phyloP scores from a whole-genome alignment of 2,329 filamentous ascomycete genomes.

The Reticulascus tulasneorum region DNA sequence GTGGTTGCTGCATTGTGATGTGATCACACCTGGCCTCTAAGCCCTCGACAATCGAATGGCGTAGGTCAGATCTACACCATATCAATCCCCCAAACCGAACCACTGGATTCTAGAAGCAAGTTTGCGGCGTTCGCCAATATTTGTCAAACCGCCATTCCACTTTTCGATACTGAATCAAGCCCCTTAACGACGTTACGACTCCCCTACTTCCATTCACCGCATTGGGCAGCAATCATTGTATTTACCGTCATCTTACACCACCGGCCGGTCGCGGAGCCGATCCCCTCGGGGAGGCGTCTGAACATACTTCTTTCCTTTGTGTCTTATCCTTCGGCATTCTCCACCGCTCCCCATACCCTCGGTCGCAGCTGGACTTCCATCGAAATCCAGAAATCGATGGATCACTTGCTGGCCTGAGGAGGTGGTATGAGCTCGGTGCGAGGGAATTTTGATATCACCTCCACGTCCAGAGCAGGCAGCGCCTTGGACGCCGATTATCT shows the following conservation, averaged over 20 bases:
- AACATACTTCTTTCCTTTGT: constrained; percentile 7
- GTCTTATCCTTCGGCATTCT: neutral
- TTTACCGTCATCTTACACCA: constrained; percentile 10
- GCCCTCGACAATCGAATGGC: too few relatives aligned
- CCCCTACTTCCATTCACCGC: constrained; percentile 12
- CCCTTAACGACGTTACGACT: constrained; percentile 18
- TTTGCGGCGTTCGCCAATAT: too few relatives aligned
- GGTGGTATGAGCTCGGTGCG: too few relatives aligned
- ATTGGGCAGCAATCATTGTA: constrained; percentile 11
- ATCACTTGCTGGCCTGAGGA: too few relatives aligned
- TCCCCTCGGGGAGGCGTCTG: constrained; percentile 8
- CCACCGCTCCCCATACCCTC: neutral
- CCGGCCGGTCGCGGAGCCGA: constrained; percentile 4
- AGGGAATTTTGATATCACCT: too few relatives aligned
- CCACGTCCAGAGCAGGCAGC: too few relatives aligned
- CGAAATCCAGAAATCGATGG: too few relatives aligned
- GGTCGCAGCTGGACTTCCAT: too few relatives aligned
- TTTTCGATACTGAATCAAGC: too few relatives aligned
- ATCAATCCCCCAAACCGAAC: constrained; percentile 4
- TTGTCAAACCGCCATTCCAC: too few relatives aligned
- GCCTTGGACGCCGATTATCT: too few relatives aligned
- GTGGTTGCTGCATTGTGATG: constrained; percentile 50
- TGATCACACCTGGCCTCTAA: constrained; percentile 22
- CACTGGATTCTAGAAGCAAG: constrained; percentile 5
- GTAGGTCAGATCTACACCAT: constrained; percentile 4